phyloP scores from a whole-genome alignment of 805 yeast species.

The Candida methanosorbosa region DNA sequence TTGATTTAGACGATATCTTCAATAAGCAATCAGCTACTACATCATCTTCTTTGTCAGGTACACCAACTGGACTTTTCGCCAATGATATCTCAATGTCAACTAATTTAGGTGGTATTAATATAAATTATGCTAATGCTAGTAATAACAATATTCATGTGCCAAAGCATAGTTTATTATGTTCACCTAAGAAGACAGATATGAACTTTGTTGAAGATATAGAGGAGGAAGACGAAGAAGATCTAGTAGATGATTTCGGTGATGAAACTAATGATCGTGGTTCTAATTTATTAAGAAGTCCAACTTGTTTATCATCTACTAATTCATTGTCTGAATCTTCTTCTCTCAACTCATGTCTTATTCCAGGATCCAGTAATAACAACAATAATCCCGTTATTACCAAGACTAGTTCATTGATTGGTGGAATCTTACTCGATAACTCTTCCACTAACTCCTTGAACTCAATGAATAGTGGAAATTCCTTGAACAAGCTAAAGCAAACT shows the following conservation, averaged over 20 bases:
- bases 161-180: slow-evolving; percentile 20
- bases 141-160: slow-evolving; percentile 13
- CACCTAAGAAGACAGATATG: slow-evolving; percentile 22
- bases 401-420: too few relatives aligned
- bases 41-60: neutral
- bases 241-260: neutral
- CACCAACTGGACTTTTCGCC: neutral
- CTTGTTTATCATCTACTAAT: neutral
- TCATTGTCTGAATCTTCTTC: slow-evolving; percentile 1
- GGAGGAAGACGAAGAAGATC: slow-evolving; percentile 17
- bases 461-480: too few relatives aligned
- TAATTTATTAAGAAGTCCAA: neutral
- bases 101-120: neutral
- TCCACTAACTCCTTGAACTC: slow-evolving; percentile 20
- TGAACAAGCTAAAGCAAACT: too few relatives aligned
- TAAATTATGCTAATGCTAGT: slow-evolving; percentile 9
- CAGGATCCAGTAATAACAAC: neutral
- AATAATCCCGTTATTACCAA: slow-evolving; percentile 3
- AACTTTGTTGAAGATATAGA: slow-evolving; percentile 21
- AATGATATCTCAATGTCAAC: neutral
- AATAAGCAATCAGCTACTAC: slow-evolving; percentile 5
- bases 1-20: slow-evolving; percentile 24
- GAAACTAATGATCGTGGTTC: too few relatives aligned
- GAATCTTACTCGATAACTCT: slow-evolving; percentile 12
- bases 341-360: neutral